Evolutionary conservation across 305 asterid genomes (phyloP).

Genomic region (Solanum aculeatissimum): DNA sequence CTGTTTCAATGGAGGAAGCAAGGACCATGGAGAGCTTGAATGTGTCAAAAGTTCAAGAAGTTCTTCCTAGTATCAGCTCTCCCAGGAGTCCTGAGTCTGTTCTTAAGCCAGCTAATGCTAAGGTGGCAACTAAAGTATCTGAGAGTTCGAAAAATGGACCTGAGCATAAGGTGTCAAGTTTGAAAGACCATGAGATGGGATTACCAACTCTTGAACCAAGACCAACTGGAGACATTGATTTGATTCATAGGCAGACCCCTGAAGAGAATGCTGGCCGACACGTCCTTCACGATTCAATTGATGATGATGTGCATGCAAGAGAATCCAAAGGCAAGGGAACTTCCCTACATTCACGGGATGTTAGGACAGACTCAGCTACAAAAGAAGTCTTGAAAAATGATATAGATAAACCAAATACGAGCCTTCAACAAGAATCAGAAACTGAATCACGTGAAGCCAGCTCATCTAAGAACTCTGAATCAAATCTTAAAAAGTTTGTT

Average conservation of each 20-base stretch:
- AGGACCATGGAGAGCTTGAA: constrained; percentile 9
- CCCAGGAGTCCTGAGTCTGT: constrained; percentile 38
- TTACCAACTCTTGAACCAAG: constrained; percentile 14
- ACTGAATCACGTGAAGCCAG: constrained; percentile 9
- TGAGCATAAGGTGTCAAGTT: constrained; percentile 4
- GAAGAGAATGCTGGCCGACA: constrained; percentile 4
- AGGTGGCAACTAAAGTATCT: background rate
- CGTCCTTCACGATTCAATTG: constrained; percentile 14
- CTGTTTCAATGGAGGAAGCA: constrained; percentile 13
- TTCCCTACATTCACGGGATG: constrained; percentile 16
- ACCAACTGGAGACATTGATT: constrained; percentile 17
- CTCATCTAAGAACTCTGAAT: constrained; percentile 8
- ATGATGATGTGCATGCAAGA: constrained; percentile 7
- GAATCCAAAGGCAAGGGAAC: constrained; percentile 17
- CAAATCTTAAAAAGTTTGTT: background rate
- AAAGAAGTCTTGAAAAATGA: constrained; percentile 15
- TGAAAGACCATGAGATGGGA: background rate
- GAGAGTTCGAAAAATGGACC: background rate
- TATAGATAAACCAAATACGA: constrained; percentile 9
- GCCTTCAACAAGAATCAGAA: constrained; percentile 15
- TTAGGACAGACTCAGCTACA: constrained; percentile 5
- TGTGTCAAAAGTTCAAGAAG: constrained; percentile 33
- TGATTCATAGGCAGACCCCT: constrained; percentile 11
- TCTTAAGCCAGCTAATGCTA: constrained; percentile 3
- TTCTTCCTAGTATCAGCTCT: constrained; percentile 18